Evolutionary conservation across 2,329 filamentous ascomycete genomes (phyloP).

Genomic region (Fusarium sp.): DNA sequence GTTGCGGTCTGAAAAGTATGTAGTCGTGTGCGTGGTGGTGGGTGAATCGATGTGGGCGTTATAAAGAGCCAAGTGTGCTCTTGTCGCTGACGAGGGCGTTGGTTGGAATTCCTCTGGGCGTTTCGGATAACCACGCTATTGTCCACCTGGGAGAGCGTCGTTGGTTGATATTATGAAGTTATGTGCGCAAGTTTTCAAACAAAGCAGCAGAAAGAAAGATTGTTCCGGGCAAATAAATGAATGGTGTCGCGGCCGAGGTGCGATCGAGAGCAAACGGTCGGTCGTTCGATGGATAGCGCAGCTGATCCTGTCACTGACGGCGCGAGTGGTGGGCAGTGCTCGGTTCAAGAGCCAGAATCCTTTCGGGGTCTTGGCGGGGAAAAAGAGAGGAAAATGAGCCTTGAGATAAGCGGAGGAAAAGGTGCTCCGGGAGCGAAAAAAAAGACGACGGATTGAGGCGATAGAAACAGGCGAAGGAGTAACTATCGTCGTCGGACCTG

Average conservation of each 20-base stretch:
- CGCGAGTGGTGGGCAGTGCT: conserved; percentile 32
- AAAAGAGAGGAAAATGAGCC: conserved; percentile 29
- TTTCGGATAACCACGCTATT: conserved; percentile 31
- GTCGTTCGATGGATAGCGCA: conserved; percentile 46
- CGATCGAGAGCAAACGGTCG: conserved; percentile 37
- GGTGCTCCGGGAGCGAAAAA: conserved; percentile 19
- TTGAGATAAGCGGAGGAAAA: conserved; percentile 14
- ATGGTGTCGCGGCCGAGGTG: conserved; percentile 35
- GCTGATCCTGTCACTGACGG: conserved; percentile 45
- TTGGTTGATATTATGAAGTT: conserved; percentile 34
- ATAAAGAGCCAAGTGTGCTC: conserved; percentile 13
- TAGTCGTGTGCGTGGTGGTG: conserved; percentile 1
- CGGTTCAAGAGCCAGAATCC: conserved; percentile 27
- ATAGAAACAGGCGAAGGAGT: conserved; percentile 33
- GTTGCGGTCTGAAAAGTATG: conserved; percentile 7
- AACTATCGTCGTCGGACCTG: conserved; percentile 41
- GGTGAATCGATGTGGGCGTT: conserved; percentile 1
- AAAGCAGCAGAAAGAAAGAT: conserved; percentile 17
- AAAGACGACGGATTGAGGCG: conserved; percentile 20
- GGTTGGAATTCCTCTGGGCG: conserved; percentile 14
- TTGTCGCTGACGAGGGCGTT: conserved; percentile 11
- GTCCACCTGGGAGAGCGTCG: conserved; percentile 39
- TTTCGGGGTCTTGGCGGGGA: conserved; percentile 2
- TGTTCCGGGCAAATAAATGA: conserved; percentile 37
- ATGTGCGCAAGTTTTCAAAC: conserved; percentile 34